A percentile compares a stretch with the other conserved stretches of the same genome.
phyloP scores from a whole-genome alignment of 169 alveolate genomes.

The Perkinsus marinus region DNA sequence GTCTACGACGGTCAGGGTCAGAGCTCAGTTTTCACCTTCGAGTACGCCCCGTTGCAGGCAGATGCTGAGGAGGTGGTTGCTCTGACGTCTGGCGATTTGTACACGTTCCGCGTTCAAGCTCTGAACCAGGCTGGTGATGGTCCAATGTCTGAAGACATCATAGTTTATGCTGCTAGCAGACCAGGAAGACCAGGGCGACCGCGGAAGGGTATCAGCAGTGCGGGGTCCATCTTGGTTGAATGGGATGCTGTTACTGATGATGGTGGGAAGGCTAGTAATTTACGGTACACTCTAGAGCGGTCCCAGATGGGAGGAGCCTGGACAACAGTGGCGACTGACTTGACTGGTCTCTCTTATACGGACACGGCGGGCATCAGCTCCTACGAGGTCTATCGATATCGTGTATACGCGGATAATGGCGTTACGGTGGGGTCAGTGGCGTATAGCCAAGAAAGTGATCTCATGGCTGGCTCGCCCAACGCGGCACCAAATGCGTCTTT shows the following conservation, averaged over 20 bases:
- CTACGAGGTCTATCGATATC: neutral
- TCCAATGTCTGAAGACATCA: slow-evolving; percentile 2
- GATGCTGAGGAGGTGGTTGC: slow-evolving; percentile 16
- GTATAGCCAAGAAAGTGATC: slow-evolving; percentile 10
- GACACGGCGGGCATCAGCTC: neutral
- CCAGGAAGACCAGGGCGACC: slow-evolving; percentile 21
- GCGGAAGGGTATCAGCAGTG: neutral
- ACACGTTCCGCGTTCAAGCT: slow-evolving; percentile 8
- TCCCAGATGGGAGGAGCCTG: slow-evolving; percentile 3
- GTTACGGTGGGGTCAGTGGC: neutral
- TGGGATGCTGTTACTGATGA: slow-evolving; percentile 27
- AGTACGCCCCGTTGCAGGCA: slow-evolving; percentile 12
- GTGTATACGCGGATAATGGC: neutral
- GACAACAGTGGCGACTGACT: slow-evolving; percentile 2
- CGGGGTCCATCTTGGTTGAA: neutral
- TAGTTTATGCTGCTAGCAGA: slow-evolving; percentile 12
- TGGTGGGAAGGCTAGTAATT: neutral
- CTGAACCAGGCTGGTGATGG: slow-evolving; percentile 29
- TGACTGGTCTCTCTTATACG: slow-evolving; percentile 7
- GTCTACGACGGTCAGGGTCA: slow-evolving; percentile 13
- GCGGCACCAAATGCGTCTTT: neutral
- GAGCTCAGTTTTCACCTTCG: slow-evolving; percentile 6
- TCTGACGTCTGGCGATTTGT: slow-evolving; percentile 16
- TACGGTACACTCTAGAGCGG: slow-evolving; percentile 20
- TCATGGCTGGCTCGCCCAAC: slow-evolving; percentile 15